phyloP scores from a whole-genome alignment of 768 basidiomycete genomes.

The Lentinus brumalis region DNA sequence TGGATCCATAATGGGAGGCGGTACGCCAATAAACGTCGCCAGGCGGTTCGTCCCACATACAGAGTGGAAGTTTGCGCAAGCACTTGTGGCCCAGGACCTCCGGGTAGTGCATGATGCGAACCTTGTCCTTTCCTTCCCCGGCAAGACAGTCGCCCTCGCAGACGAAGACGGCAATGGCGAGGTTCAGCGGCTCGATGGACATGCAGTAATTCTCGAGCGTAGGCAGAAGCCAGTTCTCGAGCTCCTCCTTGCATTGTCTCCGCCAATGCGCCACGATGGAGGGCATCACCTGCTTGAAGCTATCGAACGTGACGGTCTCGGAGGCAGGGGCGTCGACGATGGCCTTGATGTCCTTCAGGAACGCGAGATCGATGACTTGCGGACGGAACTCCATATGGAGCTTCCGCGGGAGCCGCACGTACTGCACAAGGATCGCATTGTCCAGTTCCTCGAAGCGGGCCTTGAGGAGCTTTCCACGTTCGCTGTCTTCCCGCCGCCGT shows the following conservation, averaged over 20 bases:
- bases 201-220: not conserved
- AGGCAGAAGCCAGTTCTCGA: not conserved
- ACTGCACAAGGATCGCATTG: not conserved
- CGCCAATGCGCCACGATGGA: not conserved
- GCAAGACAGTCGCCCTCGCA: not conserved
- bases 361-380: not conserved
- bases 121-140: not conserved
- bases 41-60: not conserved
- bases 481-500: no score
- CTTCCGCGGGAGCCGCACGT: constrained; percentile 1
- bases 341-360: not conserved
- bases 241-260: not conserved
- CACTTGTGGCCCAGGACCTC: not conserved
- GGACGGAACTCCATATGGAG: not conserved
- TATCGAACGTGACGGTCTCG: not conserved
- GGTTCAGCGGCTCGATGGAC: not conserved
- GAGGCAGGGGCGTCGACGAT: not conserved
- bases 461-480: no score
- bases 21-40: not conserved
- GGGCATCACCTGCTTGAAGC: not conserved
- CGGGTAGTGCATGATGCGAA: not conserved
- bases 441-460: not conserved
- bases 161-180: constrained; percentile 1
- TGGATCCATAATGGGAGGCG: not conserved
- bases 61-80: not conserved